Conservation (phyloP, 2,329 filamentous ascomycete species). For the Dactylellina drechsleri region DNA sequence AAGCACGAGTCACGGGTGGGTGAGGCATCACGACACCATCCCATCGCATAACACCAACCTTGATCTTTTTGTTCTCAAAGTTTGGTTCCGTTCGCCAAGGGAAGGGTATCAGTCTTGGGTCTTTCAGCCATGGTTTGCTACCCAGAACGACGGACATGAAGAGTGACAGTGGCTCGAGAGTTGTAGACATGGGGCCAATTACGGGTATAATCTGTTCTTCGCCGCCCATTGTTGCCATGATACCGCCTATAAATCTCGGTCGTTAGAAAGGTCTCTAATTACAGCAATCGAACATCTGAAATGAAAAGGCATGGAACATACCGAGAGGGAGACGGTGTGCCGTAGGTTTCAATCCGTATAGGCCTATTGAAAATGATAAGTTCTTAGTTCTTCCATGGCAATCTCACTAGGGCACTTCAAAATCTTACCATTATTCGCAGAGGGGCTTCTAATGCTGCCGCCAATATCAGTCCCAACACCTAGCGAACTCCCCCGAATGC, state of each 20-base stretch:
- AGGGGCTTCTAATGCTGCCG: constrained; percentile 65
- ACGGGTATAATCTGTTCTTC: constrained; percentile 60
- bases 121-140: constrained; percentile 36
- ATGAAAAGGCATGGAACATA: constrained; percentile 59
- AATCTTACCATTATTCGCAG: constrained; percentile 63
- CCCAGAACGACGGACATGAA: constrained; percentile 41
- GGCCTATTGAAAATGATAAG: constrained; percentile 6
- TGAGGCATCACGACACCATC: constrained; percentile 71
- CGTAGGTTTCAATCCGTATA: constrained; percentile 64
- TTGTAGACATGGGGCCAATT: constrained; percentile 68
- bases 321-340: constrained; percentile 62
- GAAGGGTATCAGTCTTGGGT: constrained; percentile 25
- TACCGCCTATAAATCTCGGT: too few species aligned
- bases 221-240: constrained; percentile 63
- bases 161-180: constrained; percentile 51
- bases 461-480: constrained; percentile 69
- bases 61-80: constrained; percentile 64
- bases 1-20: constrained; percentile 69
- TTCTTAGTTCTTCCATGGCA: neutral
- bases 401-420: neutral
- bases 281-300: too few species aligned
- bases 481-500: constrained; percentile 66
- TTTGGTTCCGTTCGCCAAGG: constrained; percentile 35
- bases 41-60: constrained; percentile 70
- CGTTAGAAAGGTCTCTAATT: too few species aligned